Evolutionary conservation across 176 grass and related monocot species (phyloP).

Genomic region (Carex parvula): DNA sequence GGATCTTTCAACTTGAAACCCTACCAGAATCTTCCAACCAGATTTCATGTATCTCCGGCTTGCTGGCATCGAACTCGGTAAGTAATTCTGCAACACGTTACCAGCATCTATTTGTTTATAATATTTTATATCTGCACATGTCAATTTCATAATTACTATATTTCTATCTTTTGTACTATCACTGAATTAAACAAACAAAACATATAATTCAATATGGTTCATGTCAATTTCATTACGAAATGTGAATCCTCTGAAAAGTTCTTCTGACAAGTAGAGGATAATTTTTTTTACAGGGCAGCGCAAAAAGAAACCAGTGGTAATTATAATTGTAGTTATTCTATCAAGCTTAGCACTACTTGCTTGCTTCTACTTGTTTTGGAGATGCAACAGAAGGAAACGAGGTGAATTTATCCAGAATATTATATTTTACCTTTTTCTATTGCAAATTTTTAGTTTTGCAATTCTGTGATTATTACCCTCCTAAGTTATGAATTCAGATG

Average conservation of each 20-base stretch:
- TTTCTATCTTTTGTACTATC: neutral
- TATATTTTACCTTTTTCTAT: neutral
- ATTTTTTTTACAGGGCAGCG: neutral
- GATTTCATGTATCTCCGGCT: conserved; percentile 45
- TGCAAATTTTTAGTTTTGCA: neutral
- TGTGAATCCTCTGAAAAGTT: neutral
- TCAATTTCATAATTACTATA: neutral
- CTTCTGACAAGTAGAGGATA: neutral
- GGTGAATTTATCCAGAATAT: neutral
- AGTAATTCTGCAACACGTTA: neutral
- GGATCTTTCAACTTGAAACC: too few relatives aligned
- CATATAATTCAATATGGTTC: neutral
- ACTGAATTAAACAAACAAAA: neutral
- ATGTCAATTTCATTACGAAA: neutral
- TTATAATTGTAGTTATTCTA: conserved; percentile 22
- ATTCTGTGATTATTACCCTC: neutral
- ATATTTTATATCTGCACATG: neutral
- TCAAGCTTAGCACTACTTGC: conserved; percentile 18
- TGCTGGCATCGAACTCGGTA: conserved; percentile 45
- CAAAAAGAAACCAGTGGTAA: neutral
- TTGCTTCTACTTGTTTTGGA: conserved; percentile 16
- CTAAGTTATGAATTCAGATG: neutral
- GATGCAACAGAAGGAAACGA: conserved; percentile 5
- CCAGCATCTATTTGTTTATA: neutral
- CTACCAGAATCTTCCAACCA: too few relatives aligned